Percentiles rank a stretch among this genome's conserved stretches.
phyloP scores from a whole-genome alignment of 192 early-diverging fungal genomes.

The Backusella sp. region DNA sequence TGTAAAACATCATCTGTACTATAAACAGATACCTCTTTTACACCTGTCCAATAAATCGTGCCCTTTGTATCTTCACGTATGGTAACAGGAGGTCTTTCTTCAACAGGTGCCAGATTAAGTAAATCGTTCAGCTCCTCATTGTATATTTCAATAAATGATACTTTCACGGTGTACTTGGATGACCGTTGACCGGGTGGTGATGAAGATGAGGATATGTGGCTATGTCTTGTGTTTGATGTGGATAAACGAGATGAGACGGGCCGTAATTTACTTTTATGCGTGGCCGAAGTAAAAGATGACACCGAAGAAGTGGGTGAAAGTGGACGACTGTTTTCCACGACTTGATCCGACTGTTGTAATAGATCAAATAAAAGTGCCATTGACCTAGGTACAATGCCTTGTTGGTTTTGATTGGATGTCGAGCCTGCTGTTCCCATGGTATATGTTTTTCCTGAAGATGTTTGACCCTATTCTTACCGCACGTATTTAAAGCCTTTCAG shows the following conservation, averaged over 20 bases:
- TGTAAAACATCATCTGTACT: conserved; percentile 60
- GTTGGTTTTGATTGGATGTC: conserved; percentile 23
- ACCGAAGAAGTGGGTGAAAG: conserved; percentile 87
- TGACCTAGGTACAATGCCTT: conserved; percentile 68
- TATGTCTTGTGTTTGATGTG: not conserved
- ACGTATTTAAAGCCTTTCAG: not conserved
- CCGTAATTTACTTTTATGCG: conserved; percentile 52
- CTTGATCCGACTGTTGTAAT: conserved; percentile 66
- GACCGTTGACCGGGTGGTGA: not conserved
- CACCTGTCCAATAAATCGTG: conserved; percentile 79
- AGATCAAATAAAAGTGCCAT: conserved; percentile 58
- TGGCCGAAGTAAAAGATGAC: conserved; percentile 54
- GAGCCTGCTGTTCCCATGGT: conserved; percentile 85
- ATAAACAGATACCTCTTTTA: conserved; percentile 71
- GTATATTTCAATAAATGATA: conserved; percentile 93
- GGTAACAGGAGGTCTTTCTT: conserved; percentile 58
- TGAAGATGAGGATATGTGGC: conserved; percentile 25
- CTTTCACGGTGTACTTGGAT: conserved; percentile 44
- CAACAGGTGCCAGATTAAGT: conserved; percentile 58
- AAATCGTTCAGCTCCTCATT: conserved; percentile 96
- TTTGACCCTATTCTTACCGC: conserved; percentile 56
- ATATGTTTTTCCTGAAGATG: conserved; percentile 92
- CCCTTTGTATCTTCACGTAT: conserved; percentile 84
- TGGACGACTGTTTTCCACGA: conserved; percentile 89
- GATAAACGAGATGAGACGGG: conserved; percentile 6